These are phyloP conservation scores for Crithidia bombi DNA, from an alignment of 208 protist species.

Conservation along the genomic window DNA sequence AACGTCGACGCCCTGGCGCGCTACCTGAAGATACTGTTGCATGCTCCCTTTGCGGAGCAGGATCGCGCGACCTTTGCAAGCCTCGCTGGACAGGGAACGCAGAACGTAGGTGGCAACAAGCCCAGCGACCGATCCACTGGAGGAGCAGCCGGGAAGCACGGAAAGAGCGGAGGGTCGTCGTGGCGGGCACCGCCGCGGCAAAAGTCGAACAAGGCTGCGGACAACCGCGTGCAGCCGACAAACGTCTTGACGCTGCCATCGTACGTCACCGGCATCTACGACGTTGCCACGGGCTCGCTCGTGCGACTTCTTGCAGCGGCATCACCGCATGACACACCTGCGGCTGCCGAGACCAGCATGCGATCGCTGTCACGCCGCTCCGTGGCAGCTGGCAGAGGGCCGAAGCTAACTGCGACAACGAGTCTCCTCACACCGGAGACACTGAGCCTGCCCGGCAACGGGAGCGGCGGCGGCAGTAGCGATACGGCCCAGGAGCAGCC, in stretches of 20 bases:
- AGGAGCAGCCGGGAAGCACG: neutral
- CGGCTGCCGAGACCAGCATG: neutral
- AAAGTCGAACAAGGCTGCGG: neutral
- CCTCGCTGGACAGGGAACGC: neutral
- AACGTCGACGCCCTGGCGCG: conserved; percentile 90
- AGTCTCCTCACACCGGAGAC: neutral
- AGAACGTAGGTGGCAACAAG: neutral
- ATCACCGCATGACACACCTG: neutral
- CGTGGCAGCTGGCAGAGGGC: neutral
- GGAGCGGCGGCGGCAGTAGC: too few species aligned
- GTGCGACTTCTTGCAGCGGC: conserved; percentile 43
- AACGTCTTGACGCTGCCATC: conserved; percentile 52
- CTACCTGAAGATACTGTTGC: conserved; percentile 87
- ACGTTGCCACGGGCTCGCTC: conserved; percentile 73
- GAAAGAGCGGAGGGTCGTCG: neutral
- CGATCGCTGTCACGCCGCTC: neutral
- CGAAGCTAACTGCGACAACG: neutral
- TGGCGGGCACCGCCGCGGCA: neutral
- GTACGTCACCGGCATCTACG: conserved; percentile 87
- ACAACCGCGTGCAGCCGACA: conserved; percentile 5
- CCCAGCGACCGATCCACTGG: neutral
- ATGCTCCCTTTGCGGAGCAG: conserved; percentile 67
- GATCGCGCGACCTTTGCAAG: conserved; percentile 28
- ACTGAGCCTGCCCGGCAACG: neutral
- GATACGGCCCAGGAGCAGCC: too few species aligned